Percentiles rank a stretch among this genome's conserved stretches.
Conservation (phyloP, 257 asterid genomes). For the Datura wrightii region DNA sequence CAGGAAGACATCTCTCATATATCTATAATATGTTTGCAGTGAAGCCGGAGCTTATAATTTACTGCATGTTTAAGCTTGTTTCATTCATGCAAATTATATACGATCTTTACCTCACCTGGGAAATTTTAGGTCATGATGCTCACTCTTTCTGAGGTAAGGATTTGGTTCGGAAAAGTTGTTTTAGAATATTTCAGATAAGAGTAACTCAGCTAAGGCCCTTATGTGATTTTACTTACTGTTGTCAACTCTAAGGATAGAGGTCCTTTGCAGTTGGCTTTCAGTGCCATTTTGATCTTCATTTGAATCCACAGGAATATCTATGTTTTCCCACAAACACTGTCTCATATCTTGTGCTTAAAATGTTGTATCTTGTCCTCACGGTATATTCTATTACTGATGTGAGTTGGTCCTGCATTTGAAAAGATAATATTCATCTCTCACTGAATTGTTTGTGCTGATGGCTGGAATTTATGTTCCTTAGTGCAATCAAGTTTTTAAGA, state of each 20-base stretch:
- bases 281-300: not conserved
- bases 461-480: not conserved
- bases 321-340: not conserved
- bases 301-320: not conserved
- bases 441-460: constrained; percentile 17
- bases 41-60: not conserved
- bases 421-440: not conserved
- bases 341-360: not conserved
- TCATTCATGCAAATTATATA: not conserved
- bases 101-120: not conserved
- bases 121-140: constrained; percentile 7
- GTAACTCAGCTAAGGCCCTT: not conserved
- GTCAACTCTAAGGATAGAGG: not conserved
- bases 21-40: not conserved
- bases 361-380: not conserved
- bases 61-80: constrained; percentile 1
- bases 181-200: constrained; percentile 11
- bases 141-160: not conserved
- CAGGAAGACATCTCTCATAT: not conserved
- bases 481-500: not conserved
- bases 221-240: not conserved
- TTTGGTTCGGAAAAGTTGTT: constrained; percentile 1
- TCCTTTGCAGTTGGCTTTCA: not conserved
- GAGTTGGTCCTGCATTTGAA: not conserved
- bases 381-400: not conserved